Base-by-base conservation (phyloP, 495 filamentous ascomycete genomes). In the Penicillium lagena region DNA sequence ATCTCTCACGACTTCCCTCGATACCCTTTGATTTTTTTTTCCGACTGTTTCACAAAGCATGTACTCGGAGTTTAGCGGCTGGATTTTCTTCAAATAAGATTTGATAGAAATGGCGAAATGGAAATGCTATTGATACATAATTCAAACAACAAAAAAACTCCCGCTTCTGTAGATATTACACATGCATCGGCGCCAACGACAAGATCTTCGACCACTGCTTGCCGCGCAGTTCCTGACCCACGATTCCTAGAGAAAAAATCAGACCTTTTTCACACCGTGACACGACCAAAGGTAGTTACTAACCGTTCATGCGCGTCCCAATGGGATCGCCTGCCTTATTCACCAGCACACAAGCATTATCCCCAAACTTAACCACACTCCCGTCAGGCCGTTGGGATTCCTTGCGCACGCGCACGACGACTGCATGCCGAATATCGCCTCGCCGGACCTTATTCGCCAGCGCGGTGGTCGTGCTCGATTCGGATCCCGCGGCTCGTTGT, bases 131-230 rank as follows among this genome's bases (percentile, higher is more conserved):
- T 61, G 55, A 43, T 67, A 67, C 61, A 68, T 45, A 46, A 40
- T 57, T 51, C 54, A 47, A 46, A 48, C 40, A 40, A 43, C 35
- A 29, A 47, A 54, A 34, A 53, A 48, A 40, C 9, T 34, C 32
- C 9, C n/a, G 32, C 10, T 11, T 12, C n/a, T 48, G 53, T 60
- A 62, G 55, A 66, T 62, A 49, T 73, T 82, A 97, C 56, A 93
- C 78, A 67, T 96, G 85, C 79, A 93, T 86, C 9, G 93, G 89
- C 28, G 93, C 93, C 77, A 99, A 74, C 47, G 88, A 95, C 63
- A 99, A 72, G 54, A 99, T 96, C 78, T 96, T 97, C 40, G 89
- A 93, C 90, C 94, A 97, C 63, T 91, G 82, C 69, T 85, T 90
- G 48, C 83, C 79, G 52, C 87, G 78, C 58, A 99, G 63, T 67